Base-by-base conservation (phyloP, 352 stramenopile genomes). In the Pythium vanterpoolii region DNA sequence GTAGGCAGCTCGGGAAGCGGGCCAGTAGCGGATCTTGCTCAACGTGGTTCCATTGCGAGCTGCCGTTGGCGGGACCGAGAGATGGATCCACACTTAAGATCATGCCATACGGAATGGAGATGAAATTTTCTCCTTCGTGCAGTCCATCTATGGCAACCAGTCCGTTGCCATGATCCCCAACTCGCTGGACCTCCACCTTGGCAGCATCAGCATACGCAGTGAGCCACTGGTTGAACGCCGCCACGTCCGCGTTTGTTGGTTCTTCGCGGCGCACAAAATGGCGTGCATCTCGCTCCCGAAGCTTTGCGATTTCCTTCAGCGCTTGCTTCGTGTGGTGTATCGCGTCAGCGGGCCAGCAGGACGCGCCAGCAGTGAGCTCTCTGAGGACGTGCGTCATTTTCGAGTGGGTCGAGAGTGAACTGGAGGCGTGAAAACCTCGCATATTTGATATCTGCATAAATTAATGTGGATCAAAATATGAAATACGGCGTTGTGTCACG, bases 1-100 rank as follows among this genome's bases (percentile, higher is more conserved):
- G 64, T 38, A 72, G 46, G 43, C 72, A 72, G 43, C 66, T 83
- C 7, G 74, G 74, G 42, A 81, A 79, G 7, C 68, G 51, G 18
- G 57, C 31, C 23, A 86, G 56, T 27, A 84, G 53, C 7, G 70
- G 69, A 28, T 84, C 74, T 44, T 59, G 50, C 1, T 56, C 61
- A 4, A 74, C 56, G 11, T 74, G 55, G 36, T 60, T 36, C 72
- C 72, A 79, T 14, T 44, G 55, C 3, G 18, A 6, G 10, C 16
- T 31, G 28, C 33, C 38, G 6, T 68, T 48, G 7, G 36, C 10
- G 16, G 56, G 60, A 0, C 69, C 66, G 9, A 76, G 48, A 16
- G 57, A 56, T 13, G 50, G 10, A 47, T 75, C 60, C 27, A 67
- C 62, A 13, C 63, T 55, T 10, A 81, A 48, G 5, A 76, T 48